phyloP scores from a whole-genome alignment of 345 rosid species.

The Euclidium syriacum region DNA sequence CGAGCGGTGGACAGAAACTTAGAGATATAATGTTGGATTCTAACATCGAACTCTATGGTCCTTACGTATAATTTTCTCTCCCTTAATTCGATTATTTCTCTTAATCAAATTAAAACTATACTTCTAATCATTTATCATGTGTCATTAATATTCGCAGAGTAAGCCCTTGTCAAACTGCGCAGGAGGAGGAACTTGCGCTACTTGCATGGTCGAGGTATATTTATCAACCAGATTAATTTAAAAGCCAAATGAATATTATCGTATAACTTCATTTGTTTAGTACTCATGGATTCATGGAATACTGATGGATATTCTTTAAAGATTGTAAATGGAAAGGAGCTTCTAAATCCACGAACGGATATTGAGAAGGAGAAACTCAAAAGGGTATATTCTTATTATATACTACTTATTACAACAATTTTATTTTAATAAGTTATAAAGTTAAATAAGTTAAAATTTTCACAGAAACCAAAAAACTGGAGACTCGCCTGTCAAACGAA shows the following conservation, averaged over 20 bases:
- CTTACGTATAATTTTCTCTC: slow-evolving; percentile 51
- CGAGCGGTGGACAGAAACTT: slow-evolving; percentile 82
- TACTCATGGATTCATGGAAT: neutral
- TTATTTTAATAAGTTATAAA: neutral
- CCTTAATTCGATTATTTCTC: neutral
- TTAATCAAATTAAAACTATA: neutral
- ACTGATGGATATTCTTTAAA: slow-evolving; percentile 12
- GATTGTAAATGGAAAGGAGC: slow-evolving; percentile 83
- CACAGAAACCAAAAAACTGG: slow-evolving; percentile 78
- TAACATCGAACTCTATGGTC: slow-evolving; percentile 83
- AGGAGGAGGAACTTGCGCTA: slow-evolving; percentile 88
- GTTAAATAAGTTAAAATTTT: neutral
- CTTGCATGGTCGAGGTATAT: slow-evolving; percentile 90
- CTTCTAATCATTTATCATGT: neutral
- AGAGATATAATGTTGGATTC: slow-evolving; percentile 82
- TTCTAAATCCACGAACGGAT: slow-evolving; percentile 64
- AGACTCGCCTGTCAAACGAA: slow-evolving; percentile 91
- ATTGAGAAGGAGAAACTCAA: slow-evolving; percentile 74
- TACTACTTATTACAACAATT: neutral
- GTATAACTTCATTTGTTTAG: neutral
- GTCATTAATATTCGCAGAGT: slow-evolving; percentile 37
- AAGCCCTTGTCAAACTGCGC: slow-evolving; percentile 73
- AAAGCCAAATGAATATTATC: neutral
- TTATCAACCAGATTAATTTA: neutral
- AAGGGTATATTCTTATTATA: slow-evolving; percentile 34